These are phyloP conservation scores for Xerocomus potaroensis DNA, from an alignment of 768 basidiomycete genomes.

Conservation along the genomic window DNA sequence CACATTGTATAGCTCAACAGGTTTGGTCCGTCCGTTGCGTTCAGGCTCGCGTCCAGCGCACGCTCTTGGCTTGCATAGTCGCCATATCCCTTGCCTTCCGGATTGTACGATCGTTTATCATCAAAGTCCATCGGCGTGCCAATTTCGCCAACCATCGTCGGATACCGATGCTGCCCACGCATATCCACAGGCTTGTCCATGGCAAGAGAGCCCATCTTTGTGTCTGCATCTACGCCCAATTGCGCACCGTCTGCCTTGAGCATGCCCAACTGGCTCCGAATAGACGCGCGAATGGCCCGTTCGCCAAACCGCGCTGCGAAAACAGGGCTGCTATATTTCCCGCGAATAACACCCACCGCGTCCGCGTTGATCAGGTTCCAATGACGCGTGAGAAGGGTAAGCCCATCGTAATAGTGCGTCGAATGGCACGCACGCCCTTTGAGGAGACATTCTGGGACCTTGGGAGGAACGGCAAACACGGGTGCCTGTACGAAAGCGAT, in stretches of 20 bases:
- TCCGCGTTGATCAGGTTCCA: conserved; percentile 97
- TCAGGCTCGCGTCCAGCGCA: conserved; percentile 83
- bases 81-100: conserved; percentile 43
- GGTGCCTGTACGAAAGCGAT: conserved; percentile 92
- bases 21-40: conserved; percentile 73
- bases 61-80: conserved; percentile 76
- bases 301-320: conserved; percentile 84
- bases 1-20: conserved; percentile 79
- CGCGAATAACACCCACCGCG: conserved; percentile 85
- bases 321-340: conserved; percentile 64
- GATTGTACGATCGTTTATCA: conserved; percentile 73
- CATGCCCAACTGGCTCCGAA: conserved; percentile 80
- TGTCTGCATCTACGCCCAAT: conserved; percentile 37
- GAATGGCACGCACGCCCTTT: conserved; percentile 70
- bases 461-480: conserved; percentile 80
- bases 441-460: conserved; percentile 48
- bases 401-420: conserved; percentile 91
- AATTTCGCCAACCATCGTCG: conserved; percentile 93
- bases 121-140: conserved; percentile 97
- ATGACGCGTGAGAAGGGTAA: conserved; percentile 88
- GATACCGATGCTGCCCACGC: conserved; percentile 46
- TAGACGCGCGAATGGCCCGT: conserved; percentile 67
- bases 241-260: conserved; percentile 70
- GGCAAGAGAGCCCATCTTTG: background rate
- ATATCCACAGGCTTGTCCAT: too few species aligned